Evolutionary conservation across 768 basidiomycete genomes (phyloP).

Genomic region (Crepidotus variabilis): DNA sequence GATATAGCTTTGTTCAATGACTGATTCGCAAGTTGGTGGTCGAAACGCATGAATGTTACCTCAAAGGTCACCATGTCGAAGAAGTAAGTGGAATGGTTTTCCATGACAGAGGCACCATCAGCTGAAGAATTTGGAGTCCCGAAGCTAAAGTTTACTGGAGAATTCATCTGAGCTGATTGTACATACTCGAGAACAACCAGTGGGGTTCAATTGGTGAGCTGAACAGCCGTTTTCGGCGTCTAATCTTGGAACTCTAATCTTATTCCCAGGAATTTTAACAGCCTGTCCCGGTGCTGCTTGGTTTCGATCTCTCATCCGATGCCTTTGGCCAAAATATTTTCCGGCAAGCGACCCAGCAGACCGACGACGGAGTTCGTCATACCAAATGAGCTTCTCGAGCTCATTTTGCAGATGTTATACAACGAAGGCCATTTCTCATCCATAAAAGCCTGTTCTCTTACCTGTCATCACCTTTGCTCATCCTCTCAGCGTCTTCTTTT

Average conservation of each 20-base stretch:
- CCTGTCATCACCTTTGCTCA: neutral
- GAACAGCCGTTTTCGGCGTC: too few species aligned
- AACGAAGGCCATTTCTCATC: neutral
- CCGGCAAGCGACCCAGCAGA: neutral
- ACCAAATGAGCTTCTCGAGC: neutral
- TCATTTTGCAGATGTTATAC: neutral
- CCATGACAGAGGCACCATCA: slow-evolving; percentile 3
- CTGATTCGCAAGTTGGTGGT: neutral
- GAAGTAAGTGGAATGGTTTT: slow-evolving; percentile 1
- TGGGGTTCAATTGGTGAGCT: too few species aligned
- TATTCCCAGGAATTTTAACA: too few species aligned
- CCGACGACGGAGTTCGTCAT: neutral
- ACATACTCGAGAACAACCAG: too few species aligned
- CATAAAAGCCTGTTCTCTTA: neutral
- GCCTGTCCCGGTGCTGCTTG: too few species aligned
- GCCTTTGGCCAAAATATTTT: too few species aligned
- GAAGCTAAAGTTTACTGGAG: too few species aligned
- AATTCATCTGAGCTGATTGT: too few species aligned
- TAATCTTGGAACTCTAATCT: too few species aligned
- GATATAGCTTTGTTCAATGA: neutral
- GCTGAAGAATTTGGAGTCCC: too few species aligned
- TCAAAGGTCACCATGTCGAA: neutral
- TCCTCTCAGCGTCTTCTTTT: neutral
- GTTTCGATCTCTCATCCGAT: too few species aligned
- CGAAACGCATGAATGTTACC: neutral